Evolutionary conservation across 2,329 filamentous ascomycete species (phyloP), one percentile per base, ranked within the genome.

Genomic region (Aspergillus thermomutatus): DNA sequence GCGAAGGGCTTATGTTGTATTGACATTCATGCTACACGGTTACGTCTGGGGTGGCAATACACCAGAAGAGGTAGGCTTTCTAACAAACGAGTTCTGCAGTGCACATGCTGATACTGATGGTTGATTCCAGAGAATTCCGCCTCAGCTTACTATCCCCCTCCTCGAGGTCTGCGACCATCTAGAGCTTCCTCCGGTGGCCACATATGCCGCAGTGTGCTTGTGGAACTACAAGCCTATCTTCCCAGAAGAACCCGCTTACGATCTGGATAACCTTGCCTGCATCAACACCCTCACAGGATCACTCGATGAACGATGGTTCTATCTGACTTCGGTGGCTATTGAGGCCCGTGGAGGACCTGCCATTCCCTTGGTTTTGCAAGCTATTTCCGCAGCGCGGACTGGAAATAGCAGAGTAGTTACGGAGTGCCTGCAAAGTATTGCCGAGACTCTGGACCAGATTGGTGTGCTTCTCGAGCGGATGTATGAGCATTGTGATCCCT

Each of bases 171-270:
- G 90, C 64, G 80, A 83, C 47, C 85, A 86, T 60, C 84, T 99
- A 19, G 90, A 97, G 69, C 81, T 99, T 26, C 92, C 91, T 6
- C 90, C 92, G 1, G 93, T 99, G 27, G 94, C 93, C 49, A 97
- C 93, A 19, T 99, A 97, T 72, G 91, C 94, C 6, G 91, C 89
- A 7, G 81, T 97, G 3, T 93, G 91, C 63, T 82, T 99, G 26
- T 99, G 94, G 94, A 99, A 99, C 77, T 97, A 92, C 81, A 93
- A 92, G 75, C 91, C 92, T 0, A 83, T 97, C 54, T 97, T 97
- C 70, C 78, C 86, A 58, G 85, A 91, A 60, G 92, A 97, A 73
- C 83, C 84, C 37, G 85, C 94, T 56, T 91, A 95, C 69, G 86
- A 86, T 61, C 82, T 97, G 48, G 88, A 94, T 69, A 97, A 99